Percentiles rank a stretch among this genome's conserved stretches.
Evolutionary conservation across 352 stramenopile species (phyloP).

Genomic region (Phytophthora fragariae): DNA sequence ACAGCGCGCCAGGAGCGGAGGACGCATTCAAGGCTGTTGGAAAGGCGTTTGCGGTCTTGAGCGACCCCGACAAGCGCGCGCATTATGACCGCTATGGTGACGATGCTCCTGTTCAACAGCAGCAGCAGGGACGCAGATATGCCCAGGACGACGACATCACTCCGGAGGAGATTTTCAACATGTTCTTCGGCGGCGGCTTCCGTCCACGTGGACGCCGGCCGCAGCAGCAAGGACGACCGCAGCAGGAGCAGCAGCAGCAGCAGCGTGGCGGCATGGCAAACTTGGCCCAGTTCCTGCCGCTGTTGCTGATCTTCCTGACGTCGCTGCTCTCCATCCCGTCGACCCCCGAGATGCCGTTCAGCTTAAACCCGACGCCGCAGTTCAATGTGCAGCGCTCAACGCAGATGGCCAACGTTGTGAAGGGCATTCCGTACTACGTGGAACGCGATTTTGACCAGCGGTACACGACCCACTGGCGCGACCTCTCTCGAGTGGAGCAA

Average conservation of each 20-base stretch:
- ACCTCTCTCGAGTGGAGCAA: conserved; percentile 86
- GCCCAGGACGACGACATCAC: conserved; percentile 86
- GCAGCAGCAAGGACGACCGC: conserved; percentile 48
- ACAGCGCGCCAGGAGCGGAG: conserved; percentile 96
- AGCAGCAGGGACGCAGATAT: conserved; percentile 52
- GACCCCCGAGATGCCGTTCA: conserved; percentile 82
- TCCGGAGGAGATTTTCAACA: conserved; percentile 93
- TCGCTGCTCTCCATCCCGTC: conserved; percentile 83
- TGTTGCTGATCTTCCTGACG: conserved; percentile 88
- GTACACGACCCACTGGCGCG: conserved; percentile 87
- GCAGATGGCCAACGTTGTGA: conserved; percentile 84
- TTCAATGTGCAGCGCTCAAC: conserved; percentile 80
- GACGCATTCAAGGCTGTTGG: conserved; percentile 97
- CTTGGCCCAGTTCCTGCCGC: conserved; percentile 84
- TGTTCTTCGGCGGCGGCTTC: conserved; percentile 91
- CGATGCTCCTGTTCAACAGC: conserved; percentile 50
- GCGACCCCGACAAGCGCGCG: conserved; percentile 88
- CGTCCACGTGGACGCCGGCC: conserved; percentile 57
- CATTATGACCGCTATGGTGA: conserved; percentile 89
- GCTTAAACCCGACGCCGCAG: conserved; percentile 77
- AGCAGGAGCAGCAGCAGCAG: conserved; percentile 42
- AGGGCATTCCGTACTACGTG: conserved; percentile 91
- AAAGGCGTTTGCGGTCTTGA: conserved; percentile 94
- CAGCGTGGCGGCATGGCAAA: conserved; percentile 53
- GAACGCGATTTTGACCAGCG: conserved; percentile 87